phyloP scores from a whole-genome alignment of 2,329 filamentous ascomycete species.

The Elsinoe batatas region DNA sequence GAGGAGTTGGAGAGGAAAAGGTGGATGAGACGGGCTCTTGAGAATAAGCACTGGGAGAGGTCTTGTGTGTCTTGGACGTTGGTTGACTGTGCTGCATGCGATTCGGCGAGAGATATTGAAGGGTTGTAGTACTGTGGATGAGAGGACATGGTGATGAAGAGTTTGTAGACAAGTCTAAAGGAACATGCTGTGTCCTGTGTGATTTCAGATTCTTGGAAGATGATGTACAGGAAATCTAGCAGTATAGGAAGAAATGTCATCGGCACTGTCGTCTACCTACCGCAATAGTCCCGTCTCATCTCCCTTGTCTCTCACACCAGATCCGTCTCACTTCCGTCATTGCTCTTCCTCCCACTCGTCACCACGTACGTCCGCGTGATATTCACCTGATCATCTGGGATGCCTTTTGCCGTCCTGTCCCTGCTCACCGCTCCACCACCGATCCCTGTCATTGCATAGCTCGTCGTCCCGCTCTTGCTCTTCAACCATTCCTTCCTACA shows the following conservation, averaged over 20 bases:
- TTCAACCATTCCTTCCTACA: not conserved
- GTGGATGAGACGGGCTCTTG: too few species aligned
- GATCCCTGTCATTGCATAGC: not conserved
- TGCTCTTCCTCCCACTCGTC: not conserved
- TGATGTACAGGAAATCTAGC: too few species aligned
- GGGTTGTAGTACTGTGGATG: too few species aligned
- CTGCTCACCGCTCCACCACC: not conserved
- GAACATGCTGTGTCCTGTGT: too few species aligned
- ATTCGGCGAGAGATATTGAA: too few species aligned
- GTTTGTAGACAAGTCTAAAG: too few species aligned
- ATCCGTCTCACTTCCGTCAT: not conserved
- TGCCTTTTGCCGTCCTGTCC: not conserved
- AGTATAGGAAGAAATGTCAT: not conserved
- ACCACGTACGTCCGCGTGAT: conserved; percentile 1
- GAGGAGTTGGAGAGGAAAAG: too few species aligned
- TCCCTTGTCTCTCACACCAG: not conserved
- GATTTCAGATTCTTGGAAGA: too few species aligned
- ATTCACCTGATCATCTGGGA: not conserved
- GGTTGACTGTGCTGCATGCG: too few species aligned
- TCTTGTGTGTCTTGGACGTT: too few species aligned
- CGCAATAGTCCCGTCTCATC: not conserved
- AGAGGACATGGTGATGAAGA: too few species aligned
- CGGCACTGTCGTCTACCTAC: not conserved
- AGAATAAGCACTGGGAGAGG: too few species aligned
- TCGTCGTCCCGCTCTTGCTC: not conserved